Evolutionary conservation across 2,329 filamentous ascomycete species (phyloP), one percentile per base, ranked within the genome.

Genomic region (Fusarium mundagurra): DNA sequence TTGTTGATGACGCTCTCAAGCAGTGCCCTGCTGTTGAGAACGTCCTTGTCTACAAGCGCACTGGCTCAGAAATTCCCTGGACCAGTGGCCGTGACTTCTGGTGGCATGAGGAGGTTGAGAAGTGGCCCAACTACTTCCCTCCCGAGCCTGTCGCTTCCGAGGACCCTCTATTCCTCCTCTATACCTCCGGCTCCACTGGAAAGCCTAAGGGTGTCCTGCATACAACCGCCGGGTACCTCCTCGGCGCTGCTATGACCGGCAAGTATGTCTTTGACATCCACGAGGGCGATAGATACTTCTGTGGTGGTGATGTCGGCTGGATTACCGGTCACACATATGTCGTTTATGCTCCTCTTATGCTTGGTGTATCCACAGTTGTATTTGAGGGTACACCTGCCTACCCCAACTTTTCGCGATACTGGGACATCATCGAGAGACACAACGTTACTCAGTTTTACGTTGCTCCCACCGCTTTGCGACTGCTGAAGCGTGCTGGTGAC

Each of bases 221-320:
- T 89, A 97, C 95, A 33, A 99, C 96, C 41, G 96, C 88, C 70
- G 96, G 96, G 59, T 99, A 98, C 83, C 89, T 99, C n/a, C 86
- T 98, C 13, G 96, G 96, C 68, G 95, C 95, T 59, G 96, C 96
- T 39, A 89, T 93, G 79, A 99, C 96, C 18, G 96, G 95, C 84
- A 99, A 98, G 86, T 98, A 99, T 83, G 96, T 98, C 72, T 99
- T 99, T 82, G 96, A 99, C 83, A 97, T 99, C 73, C 96, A 99
- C 83, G 92, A 95, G 72, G 91, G 93, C 61, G 96, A 99, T 83
- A 91, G 90, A 73, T 98, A 96, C 89, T 98, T 98, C 89, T 99
- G 96, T 79, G 96, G 95, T 83, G 96, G 96, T 83, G 96, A 99
- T 80, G 96, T 99, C 48, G 96, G 96, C 75, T 99, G 96, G 96